phyloP scores from a whole-genome alignment of 2,329 filamentous ascomycete genomes.

The Venturia carpophila region DNA sequence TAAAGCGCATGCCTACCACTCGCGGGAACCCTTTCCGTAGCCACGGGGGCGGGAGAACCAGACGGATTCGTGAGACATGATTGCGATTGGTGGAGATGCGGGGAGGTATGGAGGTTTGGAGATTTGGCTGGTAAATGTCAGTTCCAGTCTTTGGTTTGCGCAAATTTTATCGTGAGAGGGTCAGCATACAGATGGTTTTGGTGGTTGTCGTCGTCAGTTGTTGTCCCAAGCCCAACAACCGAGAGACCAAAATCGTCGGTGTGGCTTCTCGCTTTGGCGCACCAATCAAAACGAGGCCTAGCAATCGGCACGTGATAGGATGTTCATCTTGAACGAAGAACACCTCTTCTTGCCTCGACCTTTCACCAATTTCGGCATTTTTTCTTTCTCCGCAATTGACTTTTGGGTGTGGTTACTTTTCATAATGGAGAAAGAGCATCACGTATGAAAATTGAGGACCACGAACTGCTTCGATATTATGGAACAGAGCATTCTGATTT shows the following conservation, averaged over 20 bases:
- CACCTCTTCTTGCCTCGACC: not conserved
- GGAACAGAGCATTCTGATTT: no score
- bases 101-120: not conserved
- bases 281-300: not conserved
- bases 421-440: no score
- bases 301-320: not conserved
- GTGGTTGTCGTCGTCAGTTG: not conserved
- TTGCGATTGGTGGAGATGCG: conserved; percentile 36
- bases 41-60: conserved; percentile 97
- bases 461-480: no score
- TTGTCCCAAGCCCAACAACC: not conserved
- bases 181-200: not conserved
- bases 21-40: conserved; percentile 93
- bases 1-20: conserved; percentile 60
- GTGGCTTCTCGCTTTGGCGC: not conserved
- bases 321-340: not conserved
- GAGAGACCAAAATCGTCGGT: not conserved
- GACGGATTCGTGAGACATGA: conserved; percentile 88
- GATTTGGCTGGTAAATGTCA: not conserved
- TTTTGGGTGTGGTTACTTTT: no score
- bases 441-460: no score
- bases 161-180: not conserved
- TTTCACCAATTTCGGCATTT: not conserved
- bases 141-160: not conserved
- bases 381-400: not conserved